phyloP scores from a whole-genome alignment of 768 basidiomycete species.

The Lanmaoa rubissima region DNA sequence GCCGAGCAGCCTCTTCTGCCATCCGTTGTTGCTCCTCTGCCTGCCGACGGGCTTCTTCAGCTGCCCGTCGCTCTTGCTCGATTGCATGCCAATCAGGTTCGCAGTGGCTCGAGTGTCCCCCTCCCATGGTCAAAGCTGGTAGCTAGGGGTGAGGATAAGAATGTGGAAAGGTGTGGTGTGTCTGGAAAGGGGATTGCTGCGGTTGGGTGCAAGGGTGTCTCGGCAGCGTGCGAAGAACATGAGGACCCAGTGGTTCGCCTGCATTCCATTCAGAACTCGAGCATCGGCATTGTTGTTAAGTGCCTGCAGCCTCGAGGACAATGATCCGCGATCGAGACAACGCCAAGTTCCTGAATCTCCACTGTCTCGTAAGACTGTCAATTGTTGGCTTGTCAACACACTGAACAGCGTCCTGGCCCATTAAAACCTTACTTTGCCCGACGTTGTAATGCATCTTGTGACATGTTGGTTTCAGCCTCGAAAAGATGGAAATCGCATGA shows the following conservation, averaged over 20 bases:
- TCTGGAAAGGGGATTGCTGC: background rate
- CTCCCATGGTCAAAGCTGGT: constrained; percentile 20
- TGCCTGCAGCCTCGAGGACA: background rate
- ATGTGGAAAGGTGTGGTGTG: background rate
- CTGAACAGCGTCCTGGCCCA: no score
- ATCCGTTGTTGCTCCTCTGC: constrained; percentile 20
- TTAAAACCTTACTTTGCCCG: background rate
- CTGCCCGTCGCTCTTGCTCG: constrained; percentile 15
- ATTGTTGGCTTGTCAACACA: background rate
- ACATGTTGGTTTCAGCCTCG: background rate
- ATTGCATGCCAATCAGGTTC: constrained; percentile 26
- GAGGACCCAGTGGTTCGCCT: background rate
- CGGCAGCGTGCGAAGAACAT: background rate
- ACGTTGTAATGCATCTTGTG: background rate
- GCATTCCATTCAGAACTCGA: background rate
- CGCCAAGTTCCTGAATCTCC: background rate
- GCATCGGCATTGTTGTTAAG: background rate
- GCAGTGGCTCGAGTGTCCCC: constrained; percentile 22
- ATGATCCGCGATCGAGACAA: background rate
- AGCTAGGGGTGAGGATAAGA: background rate
- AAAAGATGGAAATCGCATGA: background rate
- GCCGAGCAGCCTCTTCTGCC: constrained; percentile 21
- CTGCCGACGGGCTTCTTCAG: constrained; percentile 19
- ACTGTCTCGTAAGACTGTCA: background rate
- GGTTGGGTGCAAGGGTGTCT: background rate